Evolutionary conservation across 371 early-diverging fungal genomes (phyloP), one percentile per base, ranked within the genome.

Genomic region (Mucor indicus): DNA sequence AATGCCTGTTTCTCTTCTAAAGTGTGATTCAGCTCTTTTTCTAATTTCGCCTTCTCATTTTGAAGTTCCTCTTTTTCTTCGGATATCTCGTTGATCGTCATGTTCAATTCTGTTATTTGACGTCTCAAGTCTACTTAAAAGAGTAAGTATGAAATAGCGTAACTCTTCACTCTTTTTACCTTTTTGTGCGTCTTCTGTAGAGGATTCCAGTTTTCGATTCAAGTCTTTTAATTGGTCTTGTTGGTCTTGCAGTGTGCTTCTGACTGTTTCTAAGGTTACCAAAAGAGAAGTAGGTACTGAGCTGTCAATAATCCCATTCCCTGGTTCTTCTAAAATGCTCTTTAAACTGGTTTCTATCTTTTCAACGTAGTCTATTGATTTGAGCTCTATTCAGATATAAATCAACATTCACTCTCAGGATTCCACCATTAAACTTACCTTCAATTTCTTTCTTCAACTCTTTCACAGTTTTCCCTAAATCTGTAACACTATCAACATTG

Each of bases 31-130:
- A n/a, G 65, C 22, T 76, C 71, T 17, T 66, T 65, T 24, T 76
- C 67, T 11, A 22, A 50, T n/a, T 24, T 13, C 2, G 57, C 20
- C n/a, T 55, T 46, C 13, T n/a, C n/a, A n/a, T n/a, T n/a, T n/a
- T n/a, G n/a, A n/a, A n/a, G n/a, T n/a, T n/a, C n/a, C n/a, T 67
- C 77, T 19, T 68, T 69, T 29, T 72, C 70, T 20, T 77, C 73
- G 11, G 44, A 45, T 7, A 69, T 11, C 12, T 56, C 52, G 37
- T 76, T 69, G 22, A 65, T 49, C 4, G 46, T 50, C n/a, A 71
- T 53, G 19, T 69, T 69, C 7, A 67, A 38, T 37, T 62, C 59
- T 33, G 75, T 71, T 3, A 67, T 45, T 36, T 75, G 69, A 10
- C 72, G 67, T 27, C 62, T 71, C 7, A 69, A 42, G 6, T 75